phyloP scores from a whole-genome alignment of 2,329 filamentous ascomycete species.

The Tolypocladium ovalisporum region DNA sequence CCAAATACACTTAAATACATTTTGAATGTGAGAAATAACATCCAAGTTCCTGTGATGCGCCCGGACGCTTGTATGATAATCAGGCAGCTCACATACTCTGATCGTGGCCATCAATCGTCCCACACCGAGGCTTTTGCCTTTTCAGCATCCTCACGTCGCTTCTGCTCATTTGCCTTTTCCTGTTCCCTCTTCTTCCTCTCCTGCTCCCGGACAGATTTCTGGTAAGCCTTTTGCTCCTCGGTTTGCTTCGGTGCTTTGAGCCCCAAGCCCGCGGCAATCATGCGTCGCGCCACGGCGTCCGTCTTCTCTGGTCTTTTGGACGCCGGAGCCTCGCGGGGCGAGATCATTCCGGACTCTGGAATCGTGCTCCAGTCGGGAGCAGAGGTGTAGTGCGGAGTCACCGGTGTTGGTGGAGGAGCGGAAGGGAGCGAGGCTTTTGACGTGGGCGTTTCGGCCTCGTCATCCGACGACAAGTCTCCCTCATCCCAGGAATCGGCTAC shows the following conservation, averaged over 20 bases:
- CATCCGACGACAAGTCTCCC: conserved; percentile 39
- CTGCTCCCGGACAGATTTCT: conserved; percentile 70
- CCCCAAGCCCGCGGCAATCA: conserved; percentile 85
- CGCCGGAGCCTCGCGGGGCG: conserved; percentile 9
- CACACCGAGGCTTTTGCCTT: conserved; percentile 76
- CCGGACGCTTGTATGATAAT: not conserved
- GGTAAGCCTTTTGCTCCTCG: conserved; percentile 81
- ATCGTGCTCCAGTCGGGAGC: conserved; percentile 2
- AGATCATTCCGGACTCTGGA: not conserved
- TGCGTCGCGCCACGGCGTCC: conserved; percentile 74
- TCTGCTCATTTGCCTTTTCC: conserved; percentile 55
- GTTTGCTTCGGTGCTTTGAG: conserved; percentile 71
- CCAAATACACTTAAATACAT: not conserved
- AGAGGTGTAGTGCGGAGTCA: conserved; percentile 31
- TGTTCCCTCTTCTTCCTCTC: conserved; percentile 68
- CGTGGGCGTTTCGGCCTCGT: conserved; percentile 3
- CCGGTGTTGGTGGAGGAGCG: conserved; percentile 58
- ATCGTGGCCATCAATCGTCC: conserved; percentile 47
- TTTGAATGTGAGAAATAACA: not conserved
- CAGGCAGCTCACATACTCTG: not conserved
- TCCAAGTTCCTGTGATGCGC: not conserved
- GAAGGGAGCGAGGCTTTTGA: conserved; percentile 10
- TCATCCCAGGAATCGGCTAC: conserved; percentile 42
- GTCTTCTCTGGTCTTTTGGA: conserved; percentile 70
- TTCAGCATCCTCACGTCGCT: conserved; percentile 54